Percentiles rank a stretch among this genome's conserved stretches.
Evolutionary conservation across 2,329 filamentous ascomycete species (phyloP).

Genomic region (Fonsecaea monophora): DNA sequence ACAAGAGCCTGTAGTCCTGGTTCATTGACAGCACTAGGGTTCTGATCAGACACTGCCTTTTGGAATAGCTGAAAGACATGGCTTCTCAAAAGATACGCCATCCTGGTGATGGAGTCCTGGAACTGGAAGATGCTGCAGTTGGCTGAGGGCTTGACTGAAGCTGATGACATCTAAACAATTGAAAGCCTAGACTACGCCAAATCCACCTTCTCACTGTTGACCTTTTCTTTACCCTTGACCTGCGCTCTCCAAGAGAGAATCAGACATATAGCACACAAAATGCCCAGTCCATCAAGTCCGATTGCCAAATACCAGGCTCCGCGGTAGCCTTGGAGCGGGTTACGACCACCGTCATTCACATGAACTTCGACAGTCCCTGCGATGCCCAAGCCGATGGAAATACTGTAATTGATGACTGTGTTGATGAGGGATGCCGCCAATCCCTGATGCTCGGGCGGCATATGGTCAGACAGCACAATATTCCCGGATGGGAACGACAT

Average conservation of each 20-base stretch:
- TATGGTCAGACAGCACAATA: conserved; percentile 49
- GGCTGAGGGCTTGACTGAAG: background rate
- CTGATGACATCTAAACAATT: conserved; percentile 16
- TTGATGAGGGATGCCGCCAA: conserved; percentile 49
- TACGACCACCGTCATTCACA: conserved; percentile 45
- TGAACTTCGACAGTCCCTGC: conserved; percentile 52
- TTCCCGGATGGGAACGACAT: conserved; percentile 52
- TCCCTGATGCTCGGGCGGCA: conserved; percentile 50
- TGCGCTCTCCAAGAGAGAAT: conserved; percentile 24
- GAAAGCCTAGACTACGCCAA: conserved; percentile 44
- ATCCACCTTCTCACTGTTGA: conserved; percentile 19
- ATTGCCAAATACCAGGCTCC: conserved; percentile 50
- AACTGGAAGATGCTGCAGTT: background rate
- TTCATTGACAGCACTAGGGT: background rate
- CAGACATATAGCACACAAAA: conserved; percentile 21
- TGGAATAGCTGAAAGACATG: background rate
- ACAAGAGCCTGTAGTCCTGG: background rate
- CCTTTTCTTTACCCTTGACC: conserved; percentile 26
- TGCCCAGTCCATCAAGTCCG: conserved; percentile 45
- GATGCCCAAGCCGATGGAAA: conserved; percentile 52
- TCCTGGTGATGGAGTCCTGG: background rate
- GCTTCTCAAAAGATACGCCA: background rate
- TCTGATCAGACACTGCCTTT: background rate
- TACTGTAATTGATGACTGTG: conserved; percentile 53
- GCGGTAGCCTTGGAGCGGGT: conserved; percentile 48